phyloP scores from a whole-genome alignment of 176 grass and related monocot genomes.

The Oryza glumipatula region DNA sequence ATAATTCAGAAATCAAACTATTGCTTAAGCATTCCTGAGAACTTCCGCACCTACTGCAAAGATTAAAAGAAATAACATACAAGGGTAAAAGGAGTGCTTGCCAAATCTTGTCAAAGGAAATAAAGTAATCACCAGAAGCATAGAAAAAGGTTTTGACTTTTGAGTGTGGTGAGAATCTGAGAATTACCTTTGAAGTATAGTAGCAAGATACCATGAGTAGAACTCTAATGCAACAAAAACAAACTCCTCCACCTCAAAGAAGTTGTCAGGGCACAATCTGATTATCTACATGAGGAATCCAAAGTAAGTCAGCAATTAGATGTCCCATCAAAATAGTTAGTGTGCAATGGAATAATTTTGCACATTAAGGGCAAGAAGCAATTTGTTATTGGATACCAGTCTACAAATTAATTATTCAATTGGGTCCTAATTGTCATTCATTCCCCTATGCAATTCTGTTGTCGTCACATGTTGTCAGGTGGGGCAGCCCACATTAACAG shows the following conservation, averaged over 20 bases:
- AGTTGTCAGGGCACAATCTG: constrained; percentile 73
- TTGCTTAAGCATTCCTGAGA: constrained; percentile 51
- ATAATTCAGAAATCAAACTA: constrained; percentile 76
- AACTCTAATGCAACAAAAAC: constrained; percentile 66
- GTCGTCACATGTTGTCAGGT: neutral
- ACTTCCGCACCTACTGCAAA: constrained; percentile 44
- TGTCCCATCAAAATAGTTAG: constrained; percentile 17
- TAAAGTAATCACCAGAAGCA: constrained; percentile 33
- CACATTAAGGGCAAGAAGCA: neutral
- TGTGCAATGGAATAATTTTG: neutral
- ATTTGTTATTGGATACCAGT: neutral
- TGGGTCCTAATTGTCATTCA: neutral
- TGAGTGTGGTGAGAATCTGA: constrained; percentile 16
- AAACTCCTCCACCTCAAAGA: constrained; percentile 78
- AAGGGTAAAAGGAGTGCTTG: neutral
- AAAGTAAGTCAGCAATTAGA: constrained; percentile 25
- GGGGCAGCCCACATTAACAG: neutral
- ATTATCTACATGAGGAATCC: constrained; percentile 66
- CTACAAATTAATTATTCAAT: neutral
- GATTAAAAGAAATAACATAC: neutral
- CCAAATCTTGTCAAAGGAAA: constrained; percentile 2
- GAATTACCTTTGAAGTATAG: constrained; percentile 70
- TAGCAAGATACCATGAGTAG: constrained; percentile 58
- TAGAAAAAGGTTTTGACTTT: constrained; percentile 12
- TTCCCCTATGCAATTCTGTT: neutral